These are phyloP conservation scores for Aspergillus funiculosus DNA, from an alignment of 495 filamentous ascomycete species.

Conservation along the genomic window DNA sequence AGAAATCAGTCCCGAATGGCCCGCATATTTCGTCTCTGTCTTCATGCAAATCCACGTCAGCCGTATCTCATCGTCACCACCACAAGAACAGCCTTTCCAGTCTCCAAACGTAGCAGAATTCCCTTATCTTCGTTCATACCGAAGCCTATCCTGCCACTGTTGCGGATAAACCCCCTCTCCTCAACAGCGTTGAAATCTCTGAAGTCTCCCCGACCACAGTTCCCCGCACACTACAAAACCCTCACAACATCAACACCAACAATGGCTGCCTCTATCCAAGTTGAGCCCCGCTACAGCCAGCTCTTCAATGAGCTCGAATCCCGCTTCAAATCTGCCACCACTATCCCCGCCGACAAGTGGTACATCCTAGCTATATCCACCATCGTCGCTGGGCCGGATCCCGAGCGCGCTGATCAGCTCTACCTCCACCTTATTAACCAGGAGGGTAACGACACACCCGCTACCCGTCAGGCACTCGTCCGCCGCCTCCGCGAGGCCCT, in stretches of 20 bases:
- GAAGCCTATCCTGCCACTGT: too few species aligned
- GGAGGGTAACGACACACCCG: conserved; percentile 30
- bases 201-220: too few species aligned
- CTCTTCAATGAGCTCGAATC: conserved; percentile 49
- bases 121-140: too few species aligned
- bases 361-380: conserved; percentile 48
- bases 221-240: conserved; percentile 3
- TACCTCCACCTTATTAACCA: conserved; percentile 46
- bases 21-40: too few species aligned
- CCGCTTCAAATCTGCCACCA: conserved; percentile 43
- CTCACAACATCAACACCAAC: conserved; percentile 16
- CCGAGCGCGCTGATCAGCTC: conserved; percentile 42
- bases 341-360: conserved; percentile 50
- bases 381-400: conserved; percentile 40
- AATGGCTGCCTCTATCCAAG: conserved; percentile 14
- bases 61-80: too few species aligned
- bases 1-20: too few species aligned
- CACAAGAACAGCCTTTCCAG: too few species aligned
- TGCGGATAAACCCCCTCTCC: neutral
- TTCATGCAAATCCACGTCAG: too few species aligned
- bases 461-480: conserved; percentile 40
- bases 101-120: too few species aligned
- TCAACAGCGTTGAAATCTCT: too few species aligned
- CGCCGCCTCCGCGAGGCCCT: conserved; percentile 49
- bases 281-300: conserved; percentile 28